Conservation (phyloP, 2,329 filamentous ascomycete species). For the Scedosporium aurantiacum region DNA sequence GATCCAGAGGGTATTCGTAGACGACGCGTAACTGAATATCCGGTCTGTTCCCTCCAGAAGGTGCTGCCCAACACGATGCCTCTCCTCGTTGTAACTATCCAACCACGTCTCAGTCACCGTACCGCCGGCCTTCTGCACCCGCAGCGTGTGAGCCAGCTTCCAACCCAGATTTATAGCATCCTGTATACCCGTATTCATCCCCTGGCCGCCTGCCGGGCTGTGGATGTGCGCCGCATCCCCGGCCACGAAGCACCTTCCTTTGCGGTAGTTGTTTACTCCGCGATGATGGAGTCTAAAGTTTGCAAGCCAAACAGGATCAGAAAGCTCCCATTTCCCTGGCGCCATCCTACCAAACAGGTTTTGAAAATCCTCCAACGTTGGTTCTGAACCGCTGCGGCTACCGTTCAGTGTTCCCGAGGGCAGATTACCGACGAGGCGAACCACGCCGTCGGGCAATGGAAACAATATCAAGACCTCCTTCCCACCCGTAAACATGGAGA, state of each 20-base stretch:
- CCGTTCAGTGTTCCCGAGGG: conserved; percentile 2
- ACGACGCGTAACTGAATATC: conserved; percentile 26
- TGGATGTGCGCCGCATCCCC: conserved; percentile 49
- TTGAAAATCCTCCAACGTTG: conserved; percentile 10
- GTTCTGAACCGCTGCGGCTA: conserved; percentile 1
- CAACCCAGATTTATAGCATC: conserved; percentile 45
- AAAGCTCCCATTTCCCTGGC: conserved; percentile 16
- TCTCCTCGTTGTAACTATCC: conserved; percentile 35
- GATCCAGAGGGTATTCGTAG: conserved; percentile 21
- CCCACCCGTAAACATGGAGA: conserved; percentile 17
- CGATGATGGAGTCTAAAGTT: conserved; percentile 34
- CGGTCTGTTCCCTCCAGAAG: conserved; percentile 30
- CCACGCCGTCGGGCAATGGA: conserved; percentile 16
- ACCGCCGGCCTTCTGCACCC: conserved; percentile 23
- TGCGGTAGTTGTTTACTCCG: conserved; percentile 17
- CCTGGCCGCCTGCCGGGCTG: conserved; percentile 44
- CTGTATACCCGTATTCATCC: conserved; percentile 46
- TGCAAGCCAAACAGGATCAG: conserved; percentile 28
- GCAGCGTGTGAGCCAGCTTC: conserved; percentile 27
- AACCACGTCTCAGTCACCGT: conserved; percentile 25
- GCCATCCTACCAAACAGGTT: conserved; percentile 17
- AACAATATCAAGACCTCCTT: conserved; percentile 25
- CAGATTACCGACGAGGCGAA: conserved; percentile 18
- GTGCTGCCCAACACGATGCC: conserved; percentile 31
- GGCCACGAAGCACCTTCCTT: conserved; percentile 38